Percentiles rank a stretch among this genome's conserved stretches.
Evolutionary conservation across 176 grass and related monocot species (phyloP).

Genomic region (Coix lacrymajobi): DNA sequence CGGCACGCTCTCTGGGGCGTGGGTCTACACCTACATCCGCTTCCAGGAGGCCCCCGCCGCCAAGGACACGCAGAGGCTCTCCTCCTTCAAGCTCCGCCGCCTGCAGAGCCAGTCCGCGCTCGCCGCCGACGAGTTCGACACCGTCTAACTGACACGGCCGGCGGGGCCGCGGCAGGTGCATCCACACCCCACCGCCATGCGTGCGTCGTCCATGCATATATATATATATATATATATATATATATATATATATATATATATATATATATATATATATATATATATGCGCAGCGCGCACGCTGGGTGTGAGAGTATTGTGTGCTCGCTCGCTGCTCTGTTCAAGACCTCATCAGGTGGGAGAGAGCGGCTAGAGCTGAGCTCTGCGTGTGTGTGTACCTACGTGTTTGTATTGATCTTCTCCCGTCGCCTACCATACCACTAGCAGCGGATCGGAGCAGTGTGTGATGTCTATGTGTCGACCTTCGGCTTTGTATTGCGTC

Average conservation of each 20-base stretch:
- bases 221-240: no score
- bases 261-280: no score
- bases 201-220: background rate
- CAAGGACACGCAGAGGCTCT: slow-evolving; percentile 42
- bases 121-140: slow-evolving; percentile 48
- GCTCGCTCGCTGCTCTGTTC: background rate
- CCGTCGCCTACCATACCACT: background rate
- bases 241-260: no score
- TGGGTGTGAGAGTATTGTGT: no score
- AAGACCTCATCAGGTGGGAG: no score
- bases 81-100: slow-evolving; percentile 94
- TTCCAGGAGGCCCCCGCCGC: slow-evolving; percentile 38
- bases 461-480: background rate
- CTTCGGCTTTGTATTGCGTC: slow-evolving; percentile 21
- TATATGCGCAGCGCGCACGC: no score
- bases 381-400: background rate
- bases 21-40: slow-evolving; percentile 74
- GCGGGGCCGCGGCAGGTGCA: background rate
- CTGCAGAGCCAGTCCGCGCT: slow-evolving; percentile 58
- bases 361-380: no score
- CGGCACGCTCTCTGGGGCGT: slow-evolving; percentile 80
- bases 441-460: background rate
- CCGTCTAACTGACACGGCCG: background rate
- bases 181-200: no score
- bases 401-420: no score